A percentile compares a stretch with the other conserved stretches of the same genome.
phyloP scores from a whole-genome alignment of 202 grass and related monocot genomes.

The Eragrostis tef region DNA sequence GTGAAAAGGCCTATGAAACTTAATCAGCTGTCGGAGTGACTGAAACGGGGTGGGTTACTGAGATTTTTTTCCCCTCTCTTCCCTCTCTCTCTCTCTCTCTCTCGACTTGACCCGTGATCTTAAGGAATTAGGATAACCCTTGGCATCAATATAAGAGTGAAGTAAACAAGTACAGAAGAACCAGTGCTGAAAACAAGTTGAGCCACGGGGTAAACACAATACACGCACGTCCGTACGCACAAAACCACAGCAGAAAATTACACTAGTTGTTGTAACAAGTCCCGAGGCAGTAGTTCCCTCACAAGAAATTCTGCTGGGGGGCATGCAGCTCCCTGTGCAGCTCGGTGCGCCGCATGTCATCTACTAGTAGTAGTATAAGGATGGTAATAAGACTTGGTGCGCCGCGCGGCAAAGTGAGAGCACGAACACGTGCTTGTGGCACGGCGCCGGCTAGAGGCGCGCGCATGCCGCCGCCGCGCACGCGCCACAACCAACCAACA shows the following conservation, averaged over 20 bases:
- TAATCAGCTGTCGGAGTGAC: neutral
- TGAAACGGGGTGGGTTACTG: neutral
- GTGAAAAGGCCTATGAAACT: neutral
- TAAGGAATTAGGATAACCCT: neutral
- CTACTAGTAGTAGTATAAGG: no score
- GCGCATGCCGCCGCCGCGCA: conserved; percentile 16
- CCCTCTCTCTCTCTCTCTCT: no score
- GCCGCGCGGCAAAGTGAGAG: neutral
- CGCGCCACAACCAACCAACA: conserved; percentile 43
- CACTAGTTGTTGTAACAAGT: neutral
- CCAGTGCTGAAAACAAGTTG: conserved; percentile 44
- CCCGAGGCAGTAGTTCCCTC: conserved; percentile 15
- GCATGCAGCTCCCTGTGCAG: no score
- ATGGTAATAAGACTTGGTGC: neutral
- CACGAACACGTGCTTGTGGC: conserved; percentile 30
- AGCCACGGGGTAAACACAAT: conserved; percentile 34
- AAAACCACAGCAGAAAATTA: neutral
- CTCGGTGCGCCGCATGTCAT: conserved; percentile 5
- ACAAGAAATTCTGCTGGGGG: conserved; percentile 2
- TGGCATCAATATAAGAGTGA: no score
- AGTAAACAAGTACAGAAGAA: neutral
- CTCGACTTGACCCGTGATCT: neutral
- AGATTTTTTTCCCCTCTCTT: no score
- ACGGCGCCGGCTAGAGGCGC: conserved; percentile 25
- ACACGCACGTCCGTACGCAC: neutral